Evolutionary conservation across 208 protist genomes (phyloP), one percentile per base, ranked within the genome.

Genomic region (Angomonas desouzai): DNA sequence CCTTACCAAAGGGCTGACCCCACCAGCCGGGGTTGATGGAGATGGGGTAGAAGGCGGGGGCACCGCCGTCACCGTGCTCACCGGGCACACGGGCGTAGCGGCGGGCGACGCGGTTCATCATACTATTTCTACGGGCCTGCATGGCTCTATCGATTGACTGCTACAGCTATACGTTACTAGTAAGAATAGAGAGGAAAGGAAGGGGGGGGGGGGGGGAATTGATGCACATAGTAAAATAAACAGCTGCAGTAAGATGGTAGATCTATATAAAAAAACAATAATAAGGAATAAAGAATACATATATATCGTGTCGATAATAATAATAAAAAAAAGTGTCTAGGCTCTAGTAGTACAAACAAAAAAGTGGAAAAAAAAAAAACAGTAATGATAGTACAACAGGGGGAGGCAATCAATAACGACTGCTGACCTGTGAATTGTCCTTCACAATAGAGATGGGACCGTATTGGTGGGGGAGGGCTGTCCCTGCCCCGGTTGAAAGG

Each of bases 11-110:
- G 36, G 89, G 89, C 68, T 89, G 82, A 1, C 89, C 89, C 86
- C 86, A 96, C 86, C 82, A 91, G 43, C 83, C 80, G 25, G 86
- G 86, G 76, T 91, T 92, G 72, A 96, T 96, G 48, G 85, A 72
- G 29, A 96, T 80, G 28, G 89, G 89, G 61, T 85, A 96, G 68
- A 96, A 96, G n/a, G 89, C 77, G 11, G 89, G 87, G 2, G 74
- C 67, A 34, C 68, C 80, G 30, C 48, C 84, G 48, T 93, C 84
- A 28, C 89, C 86, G 72, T 96, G 86, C 72, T 96, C 78, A 53
- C 86, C 89, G 36, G 86, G 85, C 33, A 96, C 85, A 74, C 89
- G 86, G 7, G 80, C 86, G 73, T 92, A 96, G 55, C 76, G 80
- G 25, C 85, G 83, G 40, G 86, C 83, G 4, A 96, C 89, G 28